These are phyloP conservation scores for Backusella liffmaniae DNA, from an alignment of 192 early-diverging fungal genomes.

Conservation along the genomic window DNA sequence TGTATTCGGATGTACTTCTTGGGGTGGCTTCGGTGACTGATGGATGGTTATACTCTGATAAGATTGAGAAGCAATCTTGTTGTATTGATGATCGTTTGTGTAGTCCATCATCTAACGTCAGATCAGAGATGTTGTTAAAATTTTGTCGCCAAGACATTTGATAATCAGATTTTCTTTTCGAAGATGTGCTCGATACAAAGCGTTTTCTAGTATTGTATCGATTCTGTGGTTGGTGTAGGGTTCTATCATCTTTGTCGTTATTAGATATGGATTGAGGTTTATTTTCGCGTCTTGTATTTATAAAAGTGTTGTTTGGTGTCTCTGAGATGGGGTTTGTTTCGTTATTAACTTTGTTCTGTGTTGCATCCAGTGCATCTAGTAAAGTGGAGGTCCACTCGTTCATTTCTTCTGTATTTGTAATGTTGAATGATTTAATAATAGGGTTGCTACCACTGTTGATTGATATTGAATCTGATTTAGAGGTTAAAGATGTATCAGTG, in stretches of 20 bases:
- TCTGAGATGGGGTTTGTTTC: not conserved
- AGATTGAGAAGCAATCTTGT: not conserved
- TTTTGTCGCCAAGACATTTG: not conserved
- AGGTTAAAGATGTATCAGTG: not conserved
- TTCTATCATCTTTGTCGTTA: not conserved
- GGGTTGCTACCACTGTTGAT: not conserved
- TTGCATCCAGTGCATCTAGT: conserved; percentile 3
- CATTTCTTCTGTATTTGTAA: not conserved
- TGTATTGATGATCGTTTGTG: not conserved
- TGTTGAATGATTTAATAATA: not conserved
- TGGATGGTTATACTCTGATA: not conserved
- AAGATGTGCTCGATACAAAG: not conserved
- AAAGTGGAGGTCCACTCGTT: not conserved
- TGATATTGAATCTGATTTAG: not conserved
- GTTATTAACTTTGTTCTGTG: conserved; percentile 7
- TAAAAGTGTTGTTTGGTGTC: not conserved
- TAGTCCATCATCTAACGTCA: not conserved
- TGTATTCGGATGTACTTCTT: not conserved
- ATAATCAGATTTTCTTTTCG: not conserved
- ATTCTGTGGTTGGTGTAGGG: not conserved
- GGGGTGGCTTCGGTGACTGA: not conserved
- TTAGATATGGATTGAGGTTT: not conserved
- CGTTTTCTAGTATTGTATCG: not conserved
- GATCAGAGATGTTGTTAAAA: not conserved
- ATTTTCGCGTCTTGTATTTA: not conserved